A percentile compares a stretch with the other conserved stretches of the same genome.
These are phyloP conservation scores for Aspergillus conjunctus DNA, from an alignment of 495 filamentous ascomycete species.

Conservation along the genomic window DNA sequence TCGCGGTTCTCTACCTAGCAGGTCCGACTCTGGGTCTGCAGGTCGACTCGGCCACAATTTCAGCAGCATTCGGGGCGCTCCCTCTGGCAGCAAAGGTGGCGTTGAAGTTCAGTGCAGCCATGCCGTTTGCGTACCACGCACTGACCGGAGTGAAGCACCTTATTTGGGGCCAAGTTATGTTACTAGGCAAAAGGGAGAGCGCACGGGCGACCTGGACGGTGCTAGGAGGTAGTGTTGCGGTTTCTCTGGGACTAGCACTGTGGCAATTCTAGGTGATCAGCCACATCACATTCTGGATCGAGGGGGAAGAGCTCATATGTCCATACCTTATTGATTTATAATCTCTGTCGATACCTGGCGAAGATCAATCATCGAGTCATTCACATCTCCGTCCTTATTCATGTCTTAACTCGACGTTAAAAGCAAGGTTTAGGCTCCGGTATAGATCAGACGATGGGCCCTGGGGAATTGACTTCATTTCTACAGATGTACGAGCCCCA, in stretches of 20 bases:
- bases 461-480: too few relatives aligned
- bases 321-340: too few relatives aligned
- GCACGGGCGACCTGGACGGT: neutral
- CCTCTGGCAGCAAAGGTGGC: constrained; percentile 59
- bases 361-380: too few relatives aligned
- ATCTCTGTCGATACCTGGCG: too few relatives aligned
- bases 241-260: neutral
- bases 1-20: constrained; percentile 66
- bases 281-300: too few relatives aligned
- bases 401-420: too few relatives aligned
- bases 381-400: too few relatives aligned
- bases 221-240: neutral
- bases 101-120: constrained; percentile 63
- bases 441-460: too few relatives aligned
- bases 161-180: neutral
- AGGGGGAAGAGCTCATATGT: too few relatives aligned
- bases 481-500: too few relatives aligned
- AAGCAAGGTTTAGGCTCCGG: too few relatives aligned
- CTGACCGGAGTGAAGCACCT: constrained; percentile 77
- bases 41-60: constrained; percentile 53
- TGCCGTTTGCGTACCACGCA: constrained; percentile 76
- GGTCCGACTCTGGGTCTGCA: constrained; percentile 50
- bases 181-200: neutral
- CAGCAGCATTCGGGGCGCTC: constrained; percentile 65
- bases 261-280: neutral